Conservation (phyloP, 73 alveolate genomes). For the Symbiodinium natans region DNA sequence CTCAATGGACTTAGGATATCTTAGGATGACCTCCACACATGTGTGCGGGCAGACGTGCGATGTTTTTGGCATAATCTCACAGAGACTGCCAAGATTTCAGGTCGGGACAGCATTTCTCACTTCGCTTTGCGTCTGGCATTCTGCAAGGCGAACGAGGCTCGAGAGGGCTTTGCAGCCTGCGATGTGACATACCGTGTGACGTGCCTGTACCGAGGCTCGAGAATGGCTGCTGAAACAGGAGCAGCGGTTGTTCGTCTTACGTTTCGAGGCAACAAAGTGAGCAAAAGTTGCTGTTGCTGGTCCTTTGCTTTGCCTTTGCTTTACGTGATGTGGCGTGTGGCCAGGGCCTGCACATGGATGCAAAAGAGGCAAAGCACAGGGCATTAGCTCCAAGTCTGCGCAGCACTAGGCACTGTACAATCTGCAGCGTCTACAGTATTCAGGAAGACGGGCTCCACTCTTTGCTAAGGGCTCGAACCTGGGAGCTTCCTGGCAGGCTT, state of each 20-base stretch:
- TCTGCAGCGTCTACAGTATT: too few species aligned
- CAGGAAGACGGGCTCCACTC: too few species aligned
- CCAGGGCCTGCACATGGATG: slow-evolving; percentile 39
- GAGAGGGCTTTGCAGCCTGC: not conserved
- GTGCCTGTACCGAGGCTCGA: not conserved
- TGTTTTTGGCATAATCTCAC: too few species aligned
- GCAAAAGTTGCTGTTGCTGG: not conserved
- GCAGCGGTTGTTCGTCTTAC: slow-evolving; percentile 81
- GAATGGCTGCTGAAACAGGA: slow-evolving; percentile 85
- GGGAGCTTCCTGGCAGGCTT: not conserved
- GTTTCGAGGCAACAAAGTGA: slow-evolving; percentile 17
- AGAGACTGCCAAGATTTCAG: not conserved
- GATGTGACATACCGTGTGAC: not conserved
- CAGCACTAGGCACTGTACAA: too few species aligned
- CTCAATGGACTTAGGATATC: not conserved
- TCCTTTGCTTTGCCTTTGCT: not conserved
- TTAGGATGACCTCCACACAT: not conserved
- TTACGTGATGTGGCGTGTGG: not conserved
- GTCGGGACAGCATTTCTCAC: slow-evolving; percentile 66
- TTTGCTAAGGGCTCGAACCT: not conserved
- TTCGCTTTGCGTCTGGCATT: slow-evolving; percentile 80
- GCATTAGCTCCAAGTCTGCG: too few species aligned
- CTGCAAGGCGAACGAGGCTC: slow-evolving; percentile 47
- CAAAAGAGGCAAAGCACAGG: slow-evolving; percentile 14
- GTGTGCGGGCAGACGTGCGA: not conserved